Evolutionary conservation across 768 basidiomycete genomes (phyloP).

Genomic region (Suillus spraguei): DNA sequence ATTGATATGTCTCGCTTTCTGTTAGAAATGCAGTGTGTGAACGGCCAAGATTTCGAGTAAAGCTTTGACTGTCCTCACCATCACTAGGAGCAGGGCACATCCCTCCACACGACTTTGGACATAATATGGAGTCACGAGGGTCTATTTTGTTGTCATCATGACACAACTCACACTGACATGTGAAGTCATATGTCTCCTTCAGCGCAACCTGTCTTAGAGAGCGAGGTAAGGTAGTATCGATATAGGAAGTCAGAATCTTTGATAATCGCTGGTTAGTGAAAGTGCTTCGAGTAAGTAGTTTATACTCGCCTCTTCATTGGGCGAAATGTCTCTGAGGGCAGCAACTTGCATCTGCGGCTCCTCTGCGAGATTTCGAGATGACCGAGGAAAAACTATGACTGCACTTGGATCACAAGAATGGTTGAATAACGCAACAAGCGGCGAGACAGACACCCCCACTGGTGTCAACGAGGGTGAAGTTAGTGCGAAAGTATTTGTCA

Average conservation of each 20-base stretch:
- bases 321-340: conserved; percentile 62
- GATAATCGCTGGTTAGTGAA: neutral
- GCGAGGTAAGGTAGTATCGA: conserved; percentile 79
- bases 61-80: conserved; percentile 39
- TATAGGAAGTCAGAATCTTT: conserved; percentile 81
- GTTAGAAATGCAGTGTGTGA: conserved; percentile 1
- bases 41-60: neutral
- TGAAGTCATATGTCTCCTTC: conserved; percentile 76
- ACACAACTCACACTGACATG: conserved; percentile 71
- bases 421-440: conserved; percentile 78
- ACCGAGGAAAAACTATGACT: conserved; percentile 85
- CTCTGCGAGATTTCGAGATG: conserved; percentile 35
- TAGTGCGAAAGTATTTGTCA: conserved; percentile 88
- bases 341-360: conserved; percentile 76
- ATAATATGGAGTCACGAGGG: conserved; percentile 67
- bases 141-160: conserved; percentile 42
- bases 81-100: conserved; percentile 60
- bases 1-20: conserved; percentile 55
- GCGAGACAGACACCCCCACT: conserved; percentile 84
- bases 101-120: conserved; percentile 71
- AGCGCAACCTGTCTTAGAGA: conserved; percentile 57
- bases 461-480: conserved; percentile 78
- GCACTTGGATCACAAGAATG: conserved; percentile 91
- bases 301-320: conserved; percentile 67
- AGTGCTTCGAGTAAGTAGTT: neutral